Conservation (phyloP, 108 stramenopile species). For the Cyclostephanos tholiformis region DNA sequence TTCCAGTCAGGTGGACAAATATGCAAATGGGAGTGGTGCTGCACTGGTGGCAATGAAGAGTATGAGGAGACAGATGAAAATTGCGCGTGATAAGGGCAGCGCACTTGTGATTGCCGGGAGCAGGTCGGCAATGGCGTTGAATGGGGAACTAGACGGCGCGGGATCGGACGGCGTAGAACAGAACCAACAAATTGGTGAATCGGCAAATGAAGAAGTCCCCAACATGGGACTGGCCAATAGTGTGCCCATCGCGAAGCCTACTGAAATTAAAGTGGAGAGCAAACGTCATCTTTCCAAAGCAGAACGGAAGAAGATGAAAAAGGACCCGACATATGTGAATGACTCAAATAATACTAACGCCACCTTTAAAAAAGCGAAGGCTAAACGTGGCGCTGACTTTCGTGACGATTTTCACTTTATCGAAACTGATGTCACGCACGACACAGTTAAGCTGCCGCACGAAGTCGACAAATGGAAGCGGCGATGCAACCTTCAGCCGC, state of each 20-base stretch:
- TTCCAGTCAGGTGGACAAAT: constrained; percentile 80
- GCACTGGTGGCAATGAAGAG: constrained; percentile 87
- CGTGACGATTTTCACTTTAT: constrained; percentile 86
- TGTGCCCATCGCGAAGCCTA: neutral
- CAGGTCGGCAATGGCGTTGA: constrained; percentile 49
- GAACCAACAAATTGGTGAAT: constrained; percentile 13
- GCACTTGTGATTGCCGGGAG: constrained; percentile 81
- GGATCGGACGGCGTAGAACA: constrained; percentile 18
- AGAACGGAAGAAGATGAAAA: constrained; percentile 88
- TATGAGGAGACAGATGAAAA: constrained; percentile 89
- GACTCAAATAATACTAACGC: neutral
- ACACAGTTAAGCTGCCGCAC: constrained; percentile 69
- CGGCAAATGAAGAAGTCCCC: neutral
- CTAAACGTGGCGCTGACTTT: constrained; percentile 68
- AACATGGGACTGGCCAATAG: neutral
- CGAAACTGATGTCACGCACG: constrained; percentile 77
- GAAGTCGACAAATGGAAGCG: constrained; percentile 79
- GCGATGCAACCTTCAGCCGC: constrained; percentile 86
- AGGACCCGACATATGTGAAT: constrained; percentile 50
- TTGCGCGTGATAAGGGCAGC: constrained; percentile 80
- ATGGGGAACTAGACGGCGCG: constrained; percentile 44
- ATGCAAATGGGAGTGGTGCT: constrained; percentile 55
- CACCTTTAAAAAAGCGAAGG: constrained; percentile 55
- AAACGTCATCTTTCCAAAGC: constrained; percentile 92
- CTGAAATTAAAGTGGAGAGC: constrained; percentile 8